A percentile compares a stretch with the other conserved stretches of the same genome.
phyloP scores from a whole-genome alignment of 1,284 basidiomycete species.

The Ustilago tritici region DNA sequence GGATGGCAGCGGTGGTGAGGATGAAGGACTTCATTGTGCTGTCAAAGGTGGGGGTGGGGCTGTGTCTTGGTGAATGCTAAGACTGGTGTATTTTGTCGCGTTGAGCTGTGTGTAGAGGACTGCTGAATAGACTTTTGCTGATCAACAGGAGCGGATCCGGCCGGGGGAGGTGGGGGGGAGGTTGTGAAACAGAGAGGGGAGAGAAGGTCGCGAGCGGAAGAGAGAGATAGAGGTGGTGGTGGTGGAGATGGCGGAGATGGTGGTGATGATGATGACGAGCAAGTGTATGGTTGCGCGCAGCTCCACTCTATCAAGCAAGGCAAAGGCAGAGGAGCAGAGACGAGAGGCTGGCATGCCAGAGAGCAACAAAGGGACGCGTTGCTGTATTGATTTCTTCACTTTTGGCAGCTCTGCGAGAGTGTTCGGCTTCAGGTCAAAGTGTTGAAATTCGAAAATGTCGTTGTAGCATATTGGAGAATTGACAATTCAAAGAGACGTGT shows the following conservation, averaged over 20 bases:
- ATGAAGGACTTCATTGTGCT: constrained; percentile 35
- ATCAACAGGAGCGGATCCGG: neutral
- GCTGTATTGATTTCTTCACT: constrained; percentile 15
- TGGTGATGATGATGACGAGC: constrained; percentile 17
- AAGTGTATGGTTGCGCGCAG: neutral
- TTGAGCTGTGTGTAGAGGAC: neutral
- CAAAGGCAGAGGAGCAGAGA: neutral
- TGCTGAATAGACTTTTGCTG: neutral
- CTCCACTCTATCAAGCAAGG: neutral
- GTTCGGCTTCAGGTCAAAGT: neutral
- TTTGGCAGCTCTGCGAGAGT: neutral
- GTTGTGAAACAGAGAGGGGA: constrained; percentile 10
- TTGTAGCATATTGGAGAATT: neutral
- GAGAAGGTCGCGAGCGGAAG: neutral
- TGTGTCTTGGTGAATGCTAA: constrained; percentile 1
- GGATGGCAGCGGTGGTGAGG: constrained; percentile 24
- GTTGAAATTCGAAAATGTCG: neutral
- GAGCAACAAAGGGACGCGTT: neutral
- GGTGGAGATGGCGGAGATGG: constrained; percentile 8
- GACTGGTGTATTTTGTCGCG: neutral
- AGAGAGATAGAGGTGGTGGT: neutral
- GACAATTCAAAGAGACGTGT: neutral
- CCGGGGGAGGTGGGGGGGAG: neutral
- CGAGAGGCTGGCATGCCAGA: neutral
- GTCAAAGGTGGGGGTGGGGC: neutral